Evolutionary conservation across 2,329 filamentous ascomycete genomes (phyloP), one percentile per base, ranked within the genome.

Genomic region (Amylocarpus encephaloides): DNA sequence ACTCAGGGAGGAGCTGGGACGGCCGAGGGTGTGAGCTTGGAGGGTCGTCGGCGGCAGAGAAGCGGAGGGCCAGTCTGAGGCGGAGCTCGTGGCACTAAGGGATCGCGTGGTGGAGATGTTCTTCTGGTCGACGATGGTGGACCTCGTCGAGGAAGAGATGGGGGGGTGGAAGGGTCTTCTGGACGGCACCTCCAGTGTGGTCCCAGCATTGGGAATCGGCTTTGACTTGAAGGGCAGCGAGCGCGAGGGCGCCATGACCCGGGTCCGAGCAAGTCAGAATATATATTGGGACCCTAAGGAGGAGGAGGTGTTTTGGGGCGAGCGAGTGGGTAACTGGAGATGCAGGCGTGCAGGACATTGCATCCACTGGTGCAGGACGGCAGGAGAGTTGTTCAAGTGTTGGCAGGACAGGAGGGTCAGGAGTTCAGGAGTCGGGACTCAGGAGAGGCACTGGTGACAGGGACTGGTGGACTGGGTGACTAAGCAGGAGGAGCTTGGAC

Each of bases 1-100:
- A 30, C 55, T 55, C 29, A 48, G 55, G 16, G 60, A 53, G 26
- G 59, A 61, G 35, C 52, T 45, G 6, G 62, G 61, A 5, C 61
- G 56, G 44, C 60, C 59, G 53, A 62, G 57, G 22, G 59, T 59
- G 9, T 60, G 59, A 34, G 58, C 59, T 38, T 62, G 59, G 9
- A 64, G 54, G 9, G 51, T 26, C 29, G 43, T 19, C 29, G 33
- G 43, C n/a, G 32, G 15, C 15, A 46, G 43, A 19, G 29, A 22
- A 18, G 46, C 49, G 41, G 47, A 47, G 50, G 18, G 42, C 15
- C 49, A 43, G 42, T 54, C 46, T 34, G 54, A 53, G 22, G 58
- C 51, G 40, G 59, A 62, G 46, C 43, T 55, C 22, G 56, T 32
- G 19, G 42, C 30, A 30, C 40, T 43, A 29, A 35, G 33, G 30